Evolutionary conservation across 805 yeast genomes (phyloP).

Genomic region (Metschnikowia peoriensis): DNA sequence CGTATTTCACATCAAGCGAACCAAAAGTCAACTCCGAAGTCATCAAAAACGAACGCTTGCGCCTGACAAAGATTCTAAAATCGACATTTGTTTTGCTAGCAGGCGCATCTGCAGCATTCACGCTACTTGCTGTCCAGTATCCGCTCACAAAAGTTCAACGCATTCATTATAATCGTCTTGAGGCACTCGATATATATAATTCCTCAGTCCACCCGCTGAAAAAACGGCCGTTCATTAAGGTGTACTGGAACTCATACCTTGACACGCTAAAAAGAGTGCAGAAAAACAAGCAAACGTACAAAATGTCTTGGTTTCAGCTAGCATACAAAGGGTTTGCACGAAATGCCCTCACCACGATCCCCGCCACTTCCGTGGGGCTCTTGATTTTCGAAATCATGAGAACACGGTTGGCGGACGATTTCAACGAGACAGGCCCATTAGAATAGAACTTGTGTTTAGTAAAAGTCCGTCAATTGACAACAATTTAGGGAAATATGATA

Average conservation of each 20-base stretch:
- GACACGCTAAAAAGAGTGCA: slow-evolving; percentile 68
- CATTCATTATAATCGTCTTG: slow-evolving; percentile 74
- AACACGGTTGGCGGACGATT: slow-evolving; percentile 34
- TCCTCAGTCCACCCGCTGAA: slow-evolving; percentile 21
- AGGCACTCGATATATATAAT: slow-evolving; percentile 68
- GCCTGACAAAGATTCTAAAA: slow-evolving; percentile 52
- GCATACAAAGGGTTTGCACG: slow-evolving; percentile 75
- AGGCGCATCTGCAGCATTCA: slow-evolving; percentile 82
- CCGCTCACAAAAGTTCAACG: slow-evolving; percentile 81
- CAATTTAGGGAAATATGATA: neutral
- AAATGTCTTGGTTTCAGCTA: slow-evolving; percentile 59
- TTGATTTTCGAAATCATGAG: slow-evolving; percentile 83
- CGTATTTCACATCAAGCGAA: slow-evolving; percentile 15
- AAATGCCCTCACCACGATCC: slow-evolving; percentile 73
- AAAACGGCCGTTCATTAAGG: slow-evolving; percentile 38
- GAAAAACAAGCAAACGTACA: slow-evolving; percentile 53
- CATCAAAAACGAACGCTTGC: slow-evolving; percentile 29
- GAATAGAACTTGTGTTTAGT: slow-evolving; percentile 3
- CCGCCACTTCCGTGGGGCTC: slow-evolving; percentile 85
- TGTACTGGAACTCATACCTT: slow-evolving; percentile 72
- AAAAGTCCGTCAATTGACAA: neutral
- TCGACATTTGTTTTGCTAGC: slow-evolving; percentile 74
- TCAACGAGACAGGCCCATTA: slow-evolving; percentile 22
- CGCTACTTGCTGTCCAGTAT: slow-evolving; percentile 74
- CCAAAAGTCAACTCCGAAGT: slow-evolving; percentile 16